Evolutionary conservation across 352 stramenopile genomes (phyloP).

Genomic region (Phytophthora pseudosyringae): DNA sequence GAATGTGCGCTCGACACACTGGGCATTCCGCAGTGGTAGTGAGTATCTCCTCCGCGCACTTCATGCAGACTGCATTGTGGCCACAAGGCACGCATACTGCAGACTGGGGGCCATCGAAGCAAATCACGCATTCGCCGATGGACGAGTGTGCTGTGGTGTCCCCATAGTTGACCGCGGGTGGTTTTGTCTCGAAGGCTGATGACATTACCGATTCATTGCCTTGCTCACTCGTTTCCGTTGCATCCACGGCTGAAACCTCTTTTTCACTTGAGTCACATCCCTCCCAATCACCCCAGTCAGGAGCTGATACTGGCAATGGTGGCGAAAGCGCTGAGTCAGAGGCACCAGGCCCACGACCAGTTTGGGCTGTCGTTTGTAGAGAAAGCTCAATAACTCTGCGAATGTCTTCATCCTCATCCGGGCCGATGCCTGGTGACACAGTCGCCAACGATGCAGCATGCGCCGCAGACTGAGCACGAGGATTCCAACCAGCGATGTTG

Average conservation of each 20-base stretch:
- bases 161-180: constrained; percentile 44
- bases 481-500: constrained; percentile 19
- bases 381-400: constrained; percentile 64
- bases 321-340: constrained; percentile 17
- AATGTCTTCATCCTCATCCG: constrained; percentile 62
- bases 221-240: constrained; percentile 7
- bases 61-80: constrained; percentile 86
- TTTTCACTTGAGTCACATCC: constrained; percentile 12
- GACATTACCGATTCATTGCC: constrained; percentile 6
- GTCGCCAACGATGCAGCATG: constrained; percentile 7
- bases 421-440: constrained; percentile 19
- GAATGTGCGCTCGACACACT: constrained; percentile 69
- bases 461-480: neutral
- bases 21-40: constrained; percentile 65
- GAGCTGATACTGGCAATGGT: constrained; percentile 46
- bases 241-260: neutral
- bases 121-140: constrained; percentile 80
- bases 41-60: constrained; percentile 74
- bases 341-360: constrained; percentile 3
- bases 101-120: constrained; percentile 76
- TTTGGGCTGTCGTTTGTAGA: constrained; percentile 35
- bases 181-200: constrained; percentile 14
- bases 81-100: constrained; percentile 84
- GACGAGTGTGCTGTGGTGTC: constrained; percentile 44
- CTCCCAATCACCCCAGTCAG: constrained; percentile 51